Base-by-base conservation (phyloP, 1,139 yeast genomes). In the Tardiomyces digboiensis region DNA sequence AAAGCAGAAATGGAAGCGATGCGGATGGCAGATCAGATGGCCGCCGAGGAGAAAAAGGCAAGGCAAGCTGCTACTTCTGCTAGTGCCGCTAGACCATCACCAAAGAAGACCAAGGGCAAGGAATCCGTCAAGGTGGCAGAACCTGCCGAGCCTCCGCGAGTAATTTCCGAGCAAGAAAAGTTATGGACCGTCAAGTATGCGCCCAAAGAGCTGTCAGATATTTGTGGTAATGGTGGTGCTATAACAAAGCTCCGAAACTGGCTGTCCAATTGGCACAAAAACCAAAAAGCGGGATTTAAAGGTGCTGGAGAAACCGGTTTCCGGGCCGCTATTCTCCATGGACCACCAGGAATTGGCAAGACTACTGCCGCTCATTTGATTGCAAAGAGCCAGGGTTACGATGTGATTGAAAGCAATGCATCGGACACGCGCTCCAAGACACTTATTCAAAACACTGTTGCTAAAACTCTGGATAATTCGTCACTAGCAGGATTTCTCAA, bases 341-440 rank as follows among this genome's bases (percentile, higher is more conserved):
- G 95, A 54, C 94, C 97, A 0, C 91, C 96, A 0, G 99, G 99
- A 1, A 77, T 88, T 23, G 99, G 99, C n/a, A 91, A 91, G 60
- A 91, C 99, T 0, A 79, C 95, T 0, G 81, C 91, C 1, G 89
- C 95, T 0, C 97, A 91, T 60, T 72, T 88, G 6, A 75, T 89
- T 29, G 95, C 95, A 5, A 73, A 75, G 43, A 85, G 83, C 46
- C 74, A 81, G 47, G 95, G 95, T 0, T 91, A 80, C 59, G 79
- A 81, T 44, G 78, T 86, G 0, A 76, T 85, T 56, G 99, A 91
- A 59, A 74, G 87, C 51, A 91, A 91, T 64, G 97, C 99, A 2
- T 82, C 95, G 50, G 97, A 91, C 61, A 93, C 91, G 12, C 72
- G 98, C 55, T 84, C 95, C 10, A 89, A 91, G 61, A 75, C 80